A percentile compares a stretch with the other conserved stretches of the same genome.
Evolutionary conservation across 1,284 basidiomycete genomes (phyloP).

Genomic region (Cutaneotrichosporon cavernicola): DNA sequence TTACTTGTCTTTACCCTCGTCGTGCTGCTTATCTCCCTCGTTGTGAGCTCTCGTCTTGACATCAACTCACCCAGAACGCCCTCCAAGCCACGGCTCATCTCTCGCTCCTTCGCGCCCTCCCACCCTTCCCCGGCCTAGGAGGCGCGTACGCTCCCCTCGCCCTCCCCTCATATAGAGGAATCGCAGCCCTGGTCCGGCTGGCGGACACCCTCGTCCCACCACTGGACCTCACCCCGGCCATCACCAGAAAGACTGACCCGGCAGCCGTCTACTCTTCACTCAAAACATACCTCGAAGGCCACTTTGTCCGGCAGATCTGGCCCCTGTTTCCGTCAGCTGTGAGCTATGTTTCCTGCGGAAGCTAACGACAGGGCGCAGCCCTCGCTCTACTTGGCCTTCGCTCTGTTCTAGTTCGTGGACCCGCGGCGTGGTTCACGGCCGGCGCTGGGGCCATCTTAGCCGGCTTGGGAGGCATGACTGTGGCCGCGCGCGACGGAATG

Average conservation of each 20-base stretch:
- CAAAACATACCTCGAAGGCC: not conserved
- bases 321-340: not conserved
- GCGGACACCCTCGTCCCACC: not conserved
- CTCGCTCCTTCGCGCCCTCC: too few species aligned
- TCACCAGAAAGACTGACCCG: not conserved
- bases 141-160: too few species aligned
- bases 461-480: not conserved
- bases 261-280: not conserved
- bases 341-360: not conserved
- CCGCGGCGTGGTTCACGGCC: not conserved
- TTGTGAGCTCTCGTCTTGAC: too few species aligned
- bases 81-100: too few species aligned
- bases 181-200: not conserved
- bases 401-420: not conserved
- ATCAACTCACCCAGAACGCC: too few species aligned
- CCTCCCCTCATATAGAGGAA: too few species aligned
- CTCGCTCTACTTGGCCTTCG: not conserved
- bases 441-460: not conserved
- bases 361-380: not conserved
- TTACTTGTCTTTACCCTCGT: too few species aligned
- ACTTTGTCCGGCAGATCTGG: not conserved
- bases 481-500: not conserved
- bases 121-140: too few species aligned
- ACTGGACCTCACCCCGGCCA: not conserved
- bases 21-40: too few species aligned